phyloP scores from a whole-genome alignment of 2,329 filamentous ascomycete genomes.

The Sporothrix brunneoviolacea region DNA sequence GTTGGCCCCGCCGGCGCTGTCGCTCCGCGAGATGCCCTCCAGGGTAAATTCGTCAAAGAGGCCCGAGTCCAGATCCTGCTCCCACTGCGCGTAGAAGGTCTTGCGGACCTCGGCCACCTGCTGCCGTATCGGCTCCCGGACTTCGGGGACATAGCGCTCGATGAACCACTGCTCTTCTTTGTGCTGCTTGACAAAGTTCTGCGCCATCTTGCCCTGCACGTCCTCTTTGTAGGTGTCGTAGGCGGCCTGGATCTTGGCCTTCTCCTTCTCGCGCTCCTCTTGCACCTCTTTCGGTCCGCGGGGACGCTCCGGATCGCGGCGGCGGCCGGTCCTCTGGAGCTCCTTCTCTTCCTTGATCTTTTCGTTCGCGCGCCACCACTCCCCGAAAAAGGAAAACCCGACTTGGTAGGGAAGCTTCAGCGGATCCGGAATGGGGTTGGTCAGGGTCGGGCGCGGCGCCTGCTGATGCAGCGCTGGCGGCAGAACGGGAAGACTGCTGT shows the following conservation, averaged over 20 bases:
- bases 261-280: constrained; percentile 73
- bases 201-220: constrained; percentile 71
- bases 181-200: constrained; percentile 83
- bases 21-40: constrained; percentile 88
- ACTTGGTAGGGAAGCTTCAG: constrained; percentile 70
- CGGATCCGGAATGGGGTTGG: constrained; percentile 67
- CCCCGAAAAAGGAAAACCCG: constrained; percentile 77
- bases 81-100: constrained; percentile 77
- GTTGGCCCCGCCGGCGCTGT: constrained; percentile 80
- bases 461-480: constrained; percentile 62
- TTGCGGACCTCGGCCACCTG: constrained; percentile 76
- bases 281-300: constrained; percentile 59
- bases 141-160: constrained; percentile 83
- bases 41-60: constrained; percentile 91
- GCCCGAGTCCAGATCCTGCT: constrained; percentile 75
- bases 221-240: constrained; percentile 64
- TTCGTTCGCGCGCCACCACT: constrained; percentile 81
- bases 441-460: constrained; percentile 39
- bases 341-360: constrained; percentile 78
- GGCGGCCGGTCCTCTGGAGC: constrained; percentile 59
- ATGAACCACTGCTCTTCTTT: constrained; percentile 98
- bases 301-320: constrained; percentile 56
- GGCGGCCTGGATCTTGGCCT: constrained; percentile 66
- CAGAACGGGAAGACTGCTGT: constrained; percentile 64
- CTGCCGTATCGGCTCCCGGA: constrained; percentile 65